Conservation (phyloP, 2,329 filamentous ascomycete species). For the Arthroderma sp. region DNA sequence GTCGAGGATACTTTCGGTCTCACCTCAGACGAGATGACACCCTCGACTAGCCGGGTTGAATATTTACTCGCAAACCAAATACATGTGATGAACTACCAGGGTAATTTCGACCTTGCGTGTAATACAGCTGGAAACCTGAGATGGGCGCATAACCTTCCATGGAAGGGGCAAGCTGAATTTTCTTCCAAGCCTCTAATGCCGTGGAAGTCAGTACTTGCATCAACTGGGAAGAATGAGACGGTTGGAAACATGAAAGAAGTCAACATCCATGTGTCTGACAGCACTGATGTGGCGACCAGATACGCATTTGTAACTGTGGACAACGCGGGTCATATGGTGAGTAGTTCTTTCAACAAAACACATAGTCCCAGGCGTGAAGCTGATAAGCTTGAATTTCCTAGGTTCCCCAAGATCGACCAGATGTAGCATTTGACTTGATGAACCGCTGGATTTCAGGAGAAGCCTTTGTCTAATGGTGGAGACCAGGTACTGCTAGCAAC, state of each 20-base stretch:
- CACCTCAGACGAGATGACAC: not conserved
- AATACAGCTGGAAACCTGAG: slow-evolving; percentile 30
- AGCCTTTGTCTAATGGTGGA: not conserved
- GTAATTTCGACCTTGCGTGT: slow-evolving; percentile 32
- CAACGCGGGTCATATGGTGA: not conserved
- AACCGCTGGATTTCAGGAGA: not conserved
- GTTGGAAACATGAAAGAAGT: slow-evolving; percentile 1
- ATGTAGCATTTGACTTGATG: not conserved
- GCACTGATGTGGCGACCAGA: not conserved
- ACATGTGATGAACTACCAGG: slow-evolving; percentile 31
- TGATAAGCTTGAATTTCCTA: not conserved
- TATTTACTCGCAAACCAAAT: slow-evolving; percentile 28
- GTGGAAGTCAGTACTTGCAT: slow-evolving; percentile 10
- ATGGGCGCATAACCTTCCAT: slow-evolving; percentile 15
- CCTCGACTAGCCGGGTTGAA: slow-evolving; percentile 16
- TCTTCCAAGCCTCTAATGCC: slow-evolving; percentile 11
- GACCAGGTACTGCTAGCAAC: not conserved
- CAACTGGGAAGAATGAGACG: not conserved
- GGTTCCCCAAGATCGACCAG: not conserved
- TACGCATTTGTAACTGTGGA: slow-evolving; percentile 1
- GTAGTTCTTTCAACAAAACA: not conserved
- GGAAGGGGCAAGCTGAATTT: slow-evolving; percentile 18
- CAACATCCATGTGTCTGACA: not conserved
- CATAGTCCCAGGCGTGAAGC: not conserved
- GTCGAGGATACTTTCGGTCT: not conserved